These are phyloP conservation scores for Fragaria vesca DNA, from an alignment of 306 rosid genomes.

Conservation along the genomic window DNA sequence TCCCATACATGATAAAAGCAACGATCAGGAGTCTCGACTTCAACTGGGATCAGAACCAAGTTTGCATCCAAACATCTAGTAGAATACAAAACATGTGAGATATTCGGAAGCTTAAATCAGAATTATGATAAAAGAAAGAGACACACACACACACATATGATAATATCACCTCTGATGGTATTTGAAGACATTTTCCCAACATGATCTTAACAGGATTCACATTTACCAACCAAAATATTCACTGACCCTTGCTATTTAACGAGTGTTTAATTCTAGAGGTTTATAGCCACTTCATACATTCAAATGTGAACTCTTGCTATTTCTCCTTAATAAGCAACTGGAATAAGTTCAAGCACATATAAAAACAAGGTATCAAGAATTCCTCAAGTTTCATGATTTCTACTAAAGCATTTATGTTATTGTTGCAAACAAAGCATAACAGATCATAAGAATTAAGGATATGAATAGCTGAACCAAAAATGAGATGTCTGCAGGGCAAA, in stretches of 20 bases:
- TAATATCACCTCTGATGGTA: background rate
- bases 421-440: background rate
- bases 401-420: background rate
- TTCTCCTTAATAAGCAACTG: background rate
- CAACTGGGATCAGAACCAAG: constrained; percentile 81
- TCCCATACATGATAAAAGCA: constrained; percentile 69
- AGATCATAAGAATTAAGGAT: background rate
- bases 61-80: constrained; percentile 90
- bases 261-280: background rate
- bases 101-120: background rate
- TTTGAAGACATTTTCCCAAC: background rate
- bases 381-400: background rate
- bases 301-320: background rate
- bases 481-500: background rate
- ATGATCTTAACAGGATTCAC: background rate
- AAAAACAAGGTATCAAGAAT: background rate
- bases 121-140: background rate
- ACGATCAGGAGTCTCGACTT: constrained; percentile 73
- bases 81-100: constrained; percentile 10
- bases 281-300: background rate
- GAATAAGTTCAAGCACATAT: background rate
- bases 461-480: background rate
- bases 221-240: background rate
- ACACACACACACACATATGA: background rate
- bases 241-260: background rate